These are phyloP conservation scores for Entamoeba invadens DNA, from an alignment of 208 protist species.

Conservation along the genomic window DNA sequence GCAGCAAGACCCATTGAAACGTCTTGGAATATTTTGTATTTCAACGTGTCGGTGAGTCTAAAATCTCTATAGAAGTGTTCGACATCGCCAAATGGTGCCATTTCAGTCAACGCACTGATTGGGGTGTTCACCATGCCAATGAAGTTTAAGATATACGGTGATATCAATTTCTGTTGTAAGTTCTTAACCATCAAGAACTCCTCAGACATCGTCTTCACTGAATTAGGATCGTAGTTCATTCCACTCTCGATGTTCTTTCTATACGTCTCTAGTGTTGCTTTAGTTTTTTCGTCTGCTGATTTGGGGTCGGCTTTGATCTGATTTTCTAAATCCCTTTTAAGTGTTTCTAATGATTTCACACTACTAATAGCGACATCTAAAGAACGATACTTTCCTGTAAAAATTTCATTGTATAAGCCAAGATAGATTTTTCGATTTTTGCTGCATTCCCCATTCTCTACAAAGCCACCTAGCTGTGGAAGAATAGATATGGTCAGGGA, in stretches of 20 bases:
- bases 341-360: neutral
- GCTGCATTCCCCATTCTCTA: neutral
- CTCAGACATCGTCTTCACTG: neutral
- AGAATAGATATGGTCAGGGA: neutral
- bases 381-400: neutral
- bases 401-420: neutral
- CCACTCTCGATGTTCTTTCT: neutral
- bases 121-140: neutral
- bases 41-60: neutral
- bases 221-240: neutral
- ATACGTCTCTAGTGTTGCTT: neutral
- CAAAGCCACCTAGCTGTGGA: neutral
- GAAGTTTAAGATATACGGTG: neutral
- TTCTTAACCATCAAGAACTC: neutral
- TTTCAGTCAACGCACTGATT: neutral
- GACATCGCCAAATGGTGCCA: neutral
- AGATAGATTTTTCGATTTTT: neutral
- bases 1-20: neutral
- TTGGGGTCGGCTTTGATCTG: neutral
- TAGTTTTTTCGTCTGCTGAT: neutral
- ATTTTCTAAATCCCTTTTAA: neutral
- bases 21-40: neutral
- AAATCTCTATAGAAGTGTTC: neutral
- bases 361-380: neutral
- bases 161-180: neutral